Evolutionary conservation across 768 basidiomycete genomes (phyloP), one percentile per base, ranked within the genome.

Genomic region (Suillus clintonianus): DNA sequence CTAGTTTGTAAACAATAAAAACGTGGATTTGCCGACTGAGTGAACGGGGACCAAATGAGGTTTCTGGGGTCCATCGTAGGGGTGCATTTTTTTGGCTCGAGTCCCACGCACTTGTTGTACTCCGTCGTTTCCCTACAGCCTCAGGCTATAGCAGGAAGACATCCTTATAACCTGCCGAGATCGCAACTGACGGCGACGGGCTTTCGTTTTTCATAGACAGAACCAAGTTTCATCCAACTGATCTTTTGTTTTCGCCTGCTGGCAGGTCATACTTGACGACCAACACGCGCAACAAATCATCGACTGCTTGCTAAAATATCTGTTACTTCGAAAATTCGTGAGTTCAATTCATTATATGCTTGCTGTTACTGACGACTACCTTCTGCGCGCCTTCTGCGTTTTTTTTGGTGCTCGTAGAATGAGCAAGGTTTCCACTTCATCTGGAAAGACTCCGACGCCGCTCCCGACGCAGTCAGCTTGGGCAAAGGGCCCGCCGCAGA

Each of bases 241-340:
- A 53, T 81, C 85, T 81, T 84, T 85, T 56, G 55, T 56, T 81
- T 79, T 85, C 83, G 88, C 90, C 90, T 91, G 90, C 90, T 90
- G 90, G 90, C 90, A 91, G 90, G 90, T 91, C 89, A 86, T 84
- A 86, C 82, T 86, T 89, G 83, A 90, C 88, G 89, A 89, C 90
- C 87, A 87, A 83, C 85, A 78, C 87, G 83, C 86, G 82, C 86
- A 82, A 83, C 79, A 82, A 79, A 80, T 80, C 79, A 68, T 75
- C 73, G 80, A 78, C 79, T 81, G 76, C 79, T 82, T 78, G 80
- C 76, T 77, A 76, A 81, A 81, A 76, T 80, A 81, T 77, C 74
- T 39, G 36, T 71, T 74, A 71, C 74, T 71, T 69, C 74, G 69
- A 77, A 53, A 79, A 81, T 78, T 79, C 80, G 76, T 79, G 68